phyloP scores from a whole-genome alignment of 2,329 filamentous ascomycete species.

The Raffaelea albimanens region DNA sequence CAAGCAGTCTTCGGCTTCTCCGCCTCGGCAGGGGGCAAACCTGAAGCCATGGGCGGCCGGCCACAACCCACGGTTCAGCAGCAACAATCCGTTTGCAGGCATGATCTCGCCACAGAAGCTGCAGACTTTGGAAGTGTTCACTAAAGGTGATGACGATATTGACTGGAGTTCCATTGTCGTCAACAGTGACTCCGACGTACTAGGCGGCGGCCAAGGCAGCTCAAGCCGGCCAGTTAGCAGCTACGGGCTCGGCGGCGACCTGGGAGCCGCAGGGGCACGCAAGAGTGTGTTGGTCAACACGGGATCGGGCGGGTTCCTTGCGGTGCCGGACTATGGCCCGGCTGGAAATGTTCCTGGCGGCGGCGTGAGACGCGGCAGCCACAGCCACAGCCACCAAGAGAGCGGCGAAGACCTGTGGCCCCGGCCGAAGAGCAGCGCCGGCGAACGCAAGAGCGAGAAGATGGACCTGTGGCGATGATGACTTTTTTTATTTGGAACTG shows the following conservation, averaged over 20 bases:
- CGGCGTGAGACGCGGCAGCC: slow-evolving; percentile 6
- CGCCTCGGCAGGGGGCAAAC: slow-evolving; percentile 6
- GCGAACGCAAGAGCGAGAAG: slow-evolving; percentile 25
- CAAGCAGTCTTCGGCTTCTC: slow-evolving; percentile 5
- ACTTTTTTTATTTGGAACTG: background rate
- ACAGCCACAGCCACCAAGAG: slow-evolving; percentile 5
- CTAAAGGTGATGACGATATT: slow-evolving; percentile 47
- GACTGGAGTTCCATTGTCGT: slow-evolving; percentile 51
- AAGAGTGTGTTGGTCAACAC: slow-evolving; percentile 45
- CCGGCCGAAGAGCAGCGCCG: slow-evolving; percentile 32
- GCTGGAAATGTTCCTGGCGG: slow-evolving; percentile 9
- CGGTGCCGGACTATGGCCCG: slow-evolving; percentile 30
- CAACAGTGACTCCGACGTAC: slow-evolving; percentile 16
- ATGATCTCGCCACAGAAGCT: slow-evolving; percentile 17
- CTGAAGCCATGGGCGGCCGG: slow-evolving; percentile 15
- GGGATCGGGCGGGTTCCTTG: slow-evolving; percentile 41
- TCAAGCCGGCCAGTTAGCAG: slow-evolving; percentile 39
- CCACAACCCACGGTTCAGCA: slow-evolving; percentile 40
- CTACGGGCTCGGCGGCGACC: slow-evolving; percentile 47
- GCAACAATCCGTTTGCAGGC: slow-evolving; percentile 49
- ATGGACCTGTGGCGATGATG: slow-evolving; percentile 33
- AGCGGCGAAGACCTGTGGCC: slow-evolving; percentile 28
- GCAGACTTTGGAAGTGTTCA: slow-evolving; percentile 47
- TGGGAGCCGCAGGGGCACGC: slow-evolving; percentile 41
- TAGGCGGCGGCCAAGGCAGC: slow-evolving; percentile 14